Conservation (phyloP, 2,329 filamentous ascomycete genomes). For the Neonectria faginata region DNA sequence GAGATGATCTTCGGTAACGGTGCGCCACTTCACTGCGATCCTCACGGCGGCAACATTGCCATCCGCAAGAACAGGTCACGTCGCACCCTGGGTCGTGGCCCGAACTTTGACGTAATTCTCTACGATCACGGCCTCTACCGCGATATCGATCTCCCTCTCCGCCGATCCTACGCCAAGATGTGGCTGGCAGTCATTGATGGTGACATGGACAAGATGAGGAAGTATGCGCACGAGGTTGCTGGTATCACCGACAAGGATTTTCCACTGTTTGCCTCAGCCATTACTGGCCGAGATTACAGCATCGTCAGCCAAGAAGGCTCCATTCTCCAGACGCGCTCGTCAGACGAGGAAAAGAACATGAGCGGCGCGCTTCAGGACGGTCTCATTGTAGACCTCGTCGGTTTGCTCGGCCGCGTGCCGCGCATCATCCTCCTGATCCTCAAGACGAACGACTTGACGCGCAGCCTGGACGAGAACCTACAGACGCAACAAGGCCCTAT, state of each 20-base stretch:
- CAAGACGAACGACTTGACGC: slow-evolving; percentile 97
- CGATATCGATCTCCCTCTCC: slow-evolving; percentile 82
- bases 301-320: slow-evolving; percentile 74
- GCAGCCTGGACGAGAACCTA: slow-evolving; percentile 91
- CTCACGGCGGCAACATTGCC: slow-evolving; percentile 95
- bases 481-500: slow-evolving; percentile 77
- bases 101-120: slow-evolving; percentile 94
- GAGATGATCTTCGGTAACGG: slow-evolving; percentile 97
- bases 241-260: slow-evolving; percentile 91
- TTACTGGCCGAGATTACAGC: slow-evolving; percentile 91
- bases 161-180: slow-evolving; percentile 92
- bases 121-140: slow-evolving; percentile 98
- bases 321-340: slow-evolving; percentile 70
- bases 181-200: slow-evolving; percentile 96
- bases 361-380: slow-evolving; percentile 86
- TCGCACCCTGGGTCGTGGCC: slow-evolving; percentile 59
- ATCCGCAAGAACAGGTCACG: slow-evolving; percentile 79
- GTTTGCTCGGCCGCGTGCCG: slow-evolving; percentile 88
- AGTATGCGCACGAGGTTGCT: slow-evolving; percentile 89
- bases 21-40: slow-evolving; percentile 94
- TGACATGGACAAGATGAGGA: slow-evolving; percentile 86
- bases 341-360: slow-evolving; percentile 87
- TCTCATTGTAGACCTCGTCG: slow-evolving; percentile 87
- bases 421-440: slow-evolving; percentile 93
- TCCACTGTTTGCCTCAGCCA: slow-evolving; percentile 93